Percentiles rank a stretch among this genome's conserved stretches.
These are phyloP conservation scores for Allomyces arbusculus DNA, from an alignment of 192 early-diverging fungal species.

Conservation along the genomic window DNA sequence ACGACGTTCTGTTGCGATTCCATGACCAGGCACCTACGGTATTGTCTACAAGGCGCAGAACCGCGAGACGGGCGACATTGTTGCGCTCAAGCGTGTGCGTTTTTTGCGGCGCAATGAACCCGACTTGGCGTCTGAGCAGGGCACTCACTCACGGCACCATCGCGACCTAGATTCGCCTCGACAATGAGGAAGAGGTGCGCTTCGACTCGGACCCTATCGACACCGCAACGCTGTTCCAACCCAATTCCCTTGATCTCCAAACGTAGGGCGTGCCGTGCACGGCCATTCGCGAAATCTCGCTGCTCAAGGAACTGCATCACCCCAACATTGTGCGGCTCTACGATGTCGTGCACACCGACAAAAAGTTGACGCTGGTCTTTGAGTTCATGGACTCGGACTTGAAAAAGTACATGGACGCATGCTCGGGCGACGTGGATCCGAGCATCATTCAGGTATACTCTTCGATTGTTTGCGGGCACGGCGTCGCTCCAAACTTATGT, in stretches of 20 bases:
- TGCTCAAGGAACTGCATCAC: conserved; percentile 64
- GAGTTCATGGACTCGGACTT: conserved; percentile 96
- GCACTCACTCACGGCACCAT: neutral
- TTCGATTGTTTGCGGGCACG: neutral
- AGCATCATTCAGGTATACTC: neutral
- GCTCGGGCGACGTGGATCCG: conserved; percentile 57
- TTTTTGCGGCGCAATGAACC: neutral
- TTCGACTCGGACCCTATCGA: too few relatives aligned
- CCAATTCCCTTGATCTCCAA: too few relatives aligned
- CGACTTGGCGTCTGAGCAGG: too few relatives aligned
- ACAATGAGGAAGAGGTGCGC: conserved; percentile 61
- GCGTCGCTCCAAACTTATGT: neutral
- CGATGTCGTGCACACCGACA: conserved; percentile 93
- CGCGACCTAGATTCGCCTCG: conserved; percentile 37
- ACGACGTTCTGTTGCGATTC: neutral
- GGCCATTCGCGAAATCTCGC: conserved; percentile 60
- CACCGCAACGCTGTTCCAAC: too few relatives aligned
- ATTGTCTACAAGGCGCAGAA: conserved; percentile 99
- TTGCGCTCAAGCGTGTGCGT: conserved; percentile 75
- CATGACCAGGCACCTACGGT: conserved; percentile 63
- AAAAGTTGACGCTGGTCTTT: conserved; percentile 94
- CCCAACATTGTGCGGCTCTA: conserved; percentile 59
- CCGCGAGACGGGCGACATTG: conserved; percentile 81
- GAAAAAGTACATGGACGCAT: conserved; percentile 93
- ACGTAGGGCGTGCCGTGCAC: conserved; percentile 20